Percentiles rank a stretch among this genome's conserved stretches.
Evolutionary conservation across 371 early-diverging fungal genomes (phyloP).

Genomic region (Mortierella sp.): DNA sequence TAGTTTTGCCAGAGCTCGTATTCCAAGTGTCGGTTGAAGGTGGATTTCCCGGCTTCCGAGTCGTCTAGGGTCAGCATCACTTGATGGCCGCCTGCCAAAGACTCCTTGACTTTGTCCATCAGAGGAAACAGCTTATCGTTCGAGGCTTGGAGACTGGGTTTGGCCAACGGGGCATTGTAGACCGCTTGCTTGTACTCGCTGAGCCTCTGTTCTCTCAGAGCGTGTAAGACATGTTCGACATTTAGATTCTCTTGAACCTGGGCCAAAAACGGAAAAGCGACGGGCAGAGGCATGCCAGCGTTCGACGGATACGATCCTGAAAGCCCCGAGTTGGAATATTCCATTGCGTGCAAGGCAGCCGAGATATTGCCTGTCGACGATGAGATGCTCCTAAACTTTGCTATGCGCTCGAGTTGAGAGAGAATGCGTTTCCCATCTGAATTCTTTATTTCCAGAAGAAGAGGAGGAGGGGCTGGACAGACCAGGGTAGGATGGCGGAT

Average conservation of each 20-base stretch:
- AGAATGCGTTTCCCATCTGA: too few relatives aligned
- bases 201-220: neutral
- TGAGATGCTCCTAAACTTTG: too few relatives aligned
- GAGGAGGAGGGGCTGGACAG: too few relatives aligned
- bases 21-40: conserved; percentile 7
- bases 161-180: neutral
- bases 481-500: too few relatives aligned
- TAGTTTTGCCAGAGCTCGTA: neutral
- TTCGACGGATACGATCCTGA: neutral
- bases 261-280: neutral
- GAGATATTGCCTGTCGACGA: too few relatives aligned
- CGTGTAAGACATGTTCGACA: neutral
- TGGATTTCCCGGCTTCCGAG: conserved; percentile 15
- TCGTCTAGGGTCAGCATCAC: conserved; percentile 9
- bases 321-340: neutral
- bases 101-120: neutral
- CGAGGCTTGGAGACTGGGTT: neutral
- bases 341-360: too few relatives aligned
- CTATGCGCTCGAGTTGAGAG: too few relatives aligned
- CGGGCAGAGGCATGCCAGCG: neutral
- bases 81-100: neutral
- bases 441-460: too few relatives aligned
- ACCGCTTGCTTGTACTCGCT: neutral
- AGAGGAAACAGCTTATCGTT: neutral
- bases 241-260: neutral